A percentile compares a stretch with the other conserved stretches of the same genome.
phyloP scores from a whole-genome alignment of 305 asterid genomes.

The Fraxinus sp. region DNA sequence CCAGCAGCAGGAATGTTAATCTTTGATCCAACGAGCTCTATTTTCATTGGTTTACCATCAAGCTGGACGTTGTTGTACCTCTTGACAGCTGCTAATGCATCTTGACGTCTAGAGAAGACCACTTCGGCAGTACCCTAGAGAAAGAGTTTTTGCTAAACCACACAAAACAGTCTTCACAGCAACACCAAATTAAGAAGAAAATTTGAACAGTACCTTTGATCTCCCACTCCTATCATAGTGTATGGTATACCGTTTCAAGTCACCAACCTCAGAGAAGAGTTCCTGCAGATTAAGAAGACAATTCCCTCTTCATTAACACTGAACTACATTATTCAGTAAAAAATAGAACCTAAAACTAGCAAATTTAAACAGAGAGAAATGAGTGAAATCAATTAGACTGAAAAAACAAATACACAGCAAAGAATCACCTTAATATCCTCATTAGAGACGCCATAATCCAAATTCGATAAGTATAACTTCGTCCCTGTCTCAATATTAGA shows the following conservation, averaged over 20 bases:
- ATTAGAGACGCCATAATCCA: slow-evolving; percentile 83
- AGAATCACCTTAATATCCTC: slow-evolving; percentile 79
- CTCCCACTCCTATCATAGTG: slow-evolving; percentile 65
- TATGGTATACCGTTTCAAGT: slow-evolving; percentile 43
- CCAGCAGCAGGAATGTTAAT: slow-evolving; percentile 34
- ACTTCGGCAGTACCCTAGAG: slow-evolving; percentile 88
- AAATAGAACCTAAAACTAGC: neutral
- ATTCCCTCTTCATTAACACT: neutral
- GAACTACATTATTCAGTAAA: neutral
- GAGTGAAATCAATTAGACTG: neutral
- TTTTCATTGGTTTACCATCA: slow-evolving; percentile 94
- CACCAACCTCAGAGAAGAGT: slow-evolving; percentile 59
- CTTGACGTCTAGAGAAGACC: slow-evolving; percentile 81
- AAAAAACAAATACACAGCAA: neutral
- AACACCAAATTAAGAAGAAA: slow-evolving; percentile 26
- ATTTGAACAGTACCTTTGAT: slow-evolving; percentile 62
- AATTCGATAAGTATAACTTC: slow-evolving; percentile 79
- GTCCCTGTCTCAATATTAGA: slow-evolving; percentile 90
- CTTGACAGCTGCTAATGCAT: slow-evolving; percentile 86
- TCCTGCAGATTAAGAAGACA: slow-evolving; percentile 37
- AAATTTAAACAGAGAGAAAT: neutral
- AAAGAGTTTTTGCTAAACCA: slow-evolving; percentile 32
- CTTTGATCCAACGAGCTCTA: slow-evolving; percentile 79
- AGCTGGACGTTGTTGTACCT: slow-evolving; percentile 84
- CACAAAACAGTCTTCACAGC: slow-evolving; percentile 30